Percentiles rank a stretch among this genome's conserved stretches.
Conservation (phyloP, 306 rosid genomes). For the Prunus mongolica region DNA sequence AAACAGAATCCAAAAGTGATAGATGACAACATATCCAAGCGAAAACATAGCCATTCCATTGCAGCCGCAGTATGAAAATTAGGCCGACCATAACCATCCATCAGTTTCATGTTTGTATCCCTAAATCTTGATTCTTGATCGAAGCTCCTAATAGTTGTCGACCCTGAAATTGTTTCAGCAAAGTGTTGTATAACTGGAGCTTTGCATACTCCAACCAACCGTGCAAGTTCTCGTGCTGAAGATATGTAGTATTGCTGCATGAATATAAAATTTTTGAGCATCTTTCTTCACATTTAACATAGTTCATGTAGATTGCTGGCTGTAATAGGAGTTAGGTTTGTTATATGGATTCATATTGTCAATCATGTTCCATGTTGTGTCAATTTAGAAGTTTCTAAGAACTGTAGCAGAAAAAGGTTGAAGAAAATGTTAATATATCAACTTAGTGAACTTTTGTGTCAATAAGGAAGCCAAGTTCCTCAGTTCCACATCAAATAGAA, state of each 20-base stretch:
- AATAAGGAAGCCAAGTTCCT: too few species aligned
- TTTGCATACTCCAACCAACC: constrained; percentile 78
- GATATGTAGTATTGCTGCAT: constrained; percentile 69
- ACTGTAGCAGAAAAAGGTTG: background rate
- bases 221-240: constrained; percentile 67
- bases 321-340: background rate
- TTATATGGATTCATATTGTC: background rate
- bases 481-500: too few species aligned
- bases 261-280: constrained; percentile 12
- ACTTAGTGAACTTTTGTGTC: background rate
- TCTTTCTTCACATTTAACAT: background rate
- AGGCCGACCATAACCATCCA: constrained; percentile 55
- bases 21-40: constrained; percentile 56
- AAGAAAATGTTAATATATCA: background rate
- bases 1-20: constrained; percentile 52
- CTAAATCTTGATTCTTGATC: constrained; percentile 65
- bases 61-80: constrained; percentile 52
- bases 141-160: constrained; percentile 75
- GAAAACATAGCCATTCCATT: constrained; percentile 60
- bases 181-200: constrained; percentile 89
- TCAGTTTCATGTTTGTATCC: constrained; percentile 52
- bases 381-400: background rate
- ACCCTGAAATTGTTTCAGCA: constrained; percentile 76
- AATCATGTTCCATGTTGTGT: background rate
- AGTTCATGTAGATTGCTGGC: background rate